phyloP scores from a whole-genome alignment of 164 flowering plant species.

The Chimonanthus salicifolius region DNA sequence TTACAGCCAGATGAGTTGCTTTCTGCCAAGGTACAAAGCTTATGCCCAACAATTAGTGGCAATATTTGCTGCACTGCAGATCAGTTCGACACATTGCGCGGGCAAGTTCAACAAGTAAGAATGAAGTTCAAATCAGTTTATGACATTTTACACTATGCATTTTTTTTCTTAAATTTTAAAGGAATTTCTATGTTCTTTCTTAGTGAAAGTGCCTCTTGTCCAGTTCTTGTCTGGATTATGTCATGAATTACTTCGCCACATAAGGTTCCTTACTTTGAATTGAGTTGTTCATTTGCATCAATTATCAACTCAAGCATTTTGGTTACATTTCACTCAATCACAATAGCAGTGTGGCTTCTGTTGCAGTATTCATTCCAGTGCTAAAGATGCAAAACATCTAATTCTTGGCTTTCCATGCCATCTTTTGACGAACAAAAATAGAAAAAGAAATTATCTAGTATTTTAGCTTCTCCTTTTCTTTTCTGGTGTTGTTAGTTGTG shows the following conservation, averaged over 20 bases:
- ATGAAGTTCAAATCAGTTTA: not conserved
- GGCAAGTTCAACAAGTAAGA: slow-evolving; percentile 94
- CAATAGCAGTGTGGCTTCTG: too few species aligned
- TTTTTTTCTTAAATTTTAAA: not conserved
- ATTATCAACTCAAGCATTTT: too few species aligned
- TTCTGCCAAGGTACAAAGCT: slow-evolving; percentile 86
- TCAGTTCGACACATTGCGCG: slow-evolving; percentile 75
- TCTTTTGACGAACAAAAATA: too few species aligned
- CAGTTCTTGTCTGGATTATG: not conserved
- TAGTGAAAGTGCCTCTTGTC: not conserved
- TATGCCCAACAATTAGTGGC: slow-evolving; percentile 90
- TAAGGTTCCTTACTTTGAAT: too few species aligned
- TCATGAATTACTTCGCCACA: not conserved
- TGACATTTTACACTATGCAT: not conserved
- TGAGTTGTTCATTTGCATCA: too few species aligned
- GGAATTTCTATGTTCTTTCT: not conserved
- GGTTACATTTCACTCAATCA: too few species aligned
- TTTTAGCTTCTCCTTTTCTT: too few species aligned
- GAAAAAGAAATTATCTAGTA: too few species aligned
- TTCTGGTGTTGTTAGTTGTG: too few species aligned
- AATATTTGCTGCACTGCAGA: slow-evolving; percentile 86
- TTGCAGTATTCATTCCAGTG: too few species aligned
- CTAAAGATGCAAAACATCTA: too few species aligned
- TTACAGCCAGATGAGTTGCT: slow-evolving; percentile 83
- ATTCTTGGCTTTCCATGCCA: too few species aligned